Percentiles rank a stretch among this genome's conserved stretches.
phyloP scores from a whole-genome alignment of 1,139 yeast species.

The Barnettozyma hawaiiensis region DNA sequence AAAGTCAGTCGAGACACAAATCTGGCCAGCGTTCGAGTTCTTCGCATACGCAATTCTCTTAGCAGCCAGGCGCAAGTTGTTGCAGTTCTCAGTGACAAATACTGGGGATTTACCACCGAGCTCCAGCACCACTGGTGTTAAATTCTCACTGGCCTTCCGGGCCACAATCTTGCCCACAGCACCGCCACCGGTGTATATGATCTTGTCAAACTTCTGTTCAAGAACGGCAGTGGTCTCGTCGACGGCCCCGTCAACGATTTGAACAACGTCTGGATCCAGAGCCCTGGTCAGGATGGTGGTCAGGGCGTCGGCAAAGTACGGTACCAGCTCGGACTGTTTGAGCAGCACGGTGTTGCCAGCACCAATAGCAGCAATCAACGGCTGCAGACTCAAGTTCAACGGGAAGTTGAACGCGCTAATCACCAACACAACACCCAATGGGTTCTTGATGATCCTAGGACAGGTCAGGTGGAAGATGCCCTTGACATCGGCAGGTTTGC shows the following conservation, averaged over 20 bases:
- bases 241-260: constrained; percentile 68
- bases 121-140: constrained; percentile 80
- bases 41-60: constrained; percentile 74
- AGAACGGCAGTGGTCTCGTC: constrained; percentile 65
- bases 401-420: constrained; percentile 92
- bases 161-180: constrained; percentile 75
- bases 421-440: constrained; percentile 72
- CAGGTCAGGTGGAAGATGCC: constrained; percentile 42
- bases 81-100: constrained; percentile 51
- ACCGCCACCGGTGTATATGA: constrained; percentile 81
- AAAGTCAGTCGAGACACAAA: constrained; percentile 88
- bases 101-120: constrained; percentile 94
- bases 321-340: constrained; percentile 76
- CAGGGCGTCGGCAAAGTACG: constrained; percentile 52
- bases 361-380: constrained; percentile 77
- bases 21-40: constrained; percentile 80
- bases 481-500: constrained; percentile 36
- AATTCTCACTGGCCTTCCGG: constrained; percentile 71
- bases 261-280: constrained; percentile 47
- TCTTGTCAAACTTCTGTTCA: constrained; percentile 69
- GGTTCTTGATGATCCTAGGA: constrained; percentile 55
- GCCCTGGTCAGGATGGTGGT: constrained; percentile 50
- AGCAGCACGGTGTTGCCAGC: constrained; percentile 81
- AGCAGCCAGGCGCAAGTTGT: constrained; percentile 48
- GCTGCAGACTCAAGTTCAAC: constrained; percentile 52